phyloP scores from a whole-genome alignment of 2,329 filamentous ascomycete genomes.

The Davidsoniella australis region DNA sequence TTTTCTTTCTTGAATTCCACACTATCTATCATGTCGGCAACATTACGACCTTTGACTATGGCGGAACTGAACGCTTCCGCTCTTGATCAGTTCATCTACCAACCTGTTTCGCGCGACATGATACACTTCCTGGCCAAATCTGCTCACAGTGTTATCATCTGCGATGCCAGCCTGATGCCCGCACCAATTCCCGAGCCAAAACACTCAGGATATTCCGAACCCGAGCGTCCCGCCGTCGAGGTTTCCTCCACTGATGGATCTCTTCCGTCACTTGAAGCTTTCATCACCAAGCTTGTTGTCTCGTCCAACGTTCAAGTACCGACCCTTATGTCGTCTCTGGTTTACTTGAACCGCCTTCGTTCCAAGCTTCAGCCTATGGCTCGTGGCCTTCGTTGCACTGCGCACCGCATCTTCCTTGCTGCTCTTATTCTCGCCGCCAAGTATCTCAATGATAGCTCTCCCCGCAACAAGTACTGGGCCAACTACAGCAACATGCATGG shows the following conservation, averaged over 20 bases:
- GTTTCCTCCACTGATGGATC: slow-evolving; percentile 30
- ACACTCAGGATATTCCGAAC: slow-evolving; percentile 26
- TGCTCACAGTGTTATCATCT: slow-evolving; percentile 62
- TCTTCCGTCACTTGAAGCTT: slow-evolving; percentile 70
- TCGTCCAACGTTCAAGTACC: slow-evolving; percentile 93
- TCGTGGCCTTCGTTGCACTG: slow-evolving; percentile 90
- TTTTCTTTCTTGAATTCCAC: background rate
- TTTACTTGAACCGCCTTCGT: slow-evolving; percentile 78
- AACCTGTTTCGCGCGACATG: slow-evolving; percentile 59
- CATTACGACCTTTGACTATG: slow-evolving; percentile 24
- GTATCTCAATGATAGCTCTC: slow-evolving; percentile 95
- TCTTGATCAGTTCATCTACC: slow-evolving; percentile 65
- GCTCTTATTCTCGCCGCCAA: slow-evolving; percentile 77
- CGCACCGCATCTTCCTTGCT: slow-evolving; percentile 92
- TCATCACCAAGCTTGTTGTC: slow-evolving; percentile 81
- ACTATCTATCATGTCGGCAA: slow-evolving; percentile 10
- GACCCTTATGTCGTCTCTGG: slow-evolving; percentile 89
- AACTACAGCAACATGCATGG: slow-evolving; percentile 70
- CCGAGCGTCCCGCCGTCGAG: slow-evolving; percentile 32
- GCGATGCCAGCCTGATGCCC: slow-evolving; percentile 46
- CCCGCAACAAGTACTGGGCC: slow-evolving; percentile 99
- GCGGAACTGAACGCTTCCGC: slow-evolving; percentile 53
- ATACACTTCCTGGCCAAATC: slow-evolving; percentile 59
- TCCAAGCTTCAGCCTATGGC: slow-evolving; percentile 79
- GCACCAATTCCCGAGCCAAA: slow-evolving; percentile 17